Evolutionary conservation across 1,284 basidiomycete species (phyloP).

Genomic region (Pholiota adiposa): DNA sequence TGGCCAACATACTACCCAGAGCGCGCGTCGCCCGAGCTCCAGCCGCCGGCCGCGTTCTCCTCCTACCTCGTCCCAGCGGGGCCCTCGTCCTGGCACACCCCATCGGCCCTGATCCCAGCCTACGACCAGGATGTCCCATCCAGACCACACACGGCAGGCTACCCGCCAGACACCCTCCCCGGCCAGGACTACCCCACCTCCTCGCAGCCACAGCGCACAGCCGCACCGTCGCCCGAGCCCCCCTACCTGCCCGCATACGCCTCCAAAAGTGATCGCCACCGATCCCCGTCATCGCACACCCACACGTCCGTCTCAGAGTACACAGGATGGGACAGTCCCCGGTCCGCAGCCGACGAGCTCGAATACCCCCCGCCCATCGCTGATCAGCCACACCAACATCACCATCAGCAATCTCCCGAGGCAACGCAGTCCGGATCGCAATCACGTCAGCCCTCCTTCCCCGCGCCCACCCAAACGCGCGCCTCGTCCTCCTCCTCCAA

Average conservation of each 20-base stretch:
- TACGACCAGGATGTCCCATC: conserved; percentile 5
- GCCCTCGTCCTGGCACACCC: conserved; percentile 1
- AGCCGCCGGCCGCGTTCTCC: conserved; percentile 4
- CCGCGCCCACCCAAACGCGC: conserved; percentile 14
- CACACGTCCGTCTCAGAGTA: conserved; percentile 21
- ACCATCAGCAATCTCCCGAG: too few species aligned
- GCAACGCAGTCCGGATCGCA: too few species aligned
- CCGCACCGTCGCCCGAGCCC: conserved; percentile 6
- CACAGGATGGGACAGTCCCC: conserved; percentile 18
- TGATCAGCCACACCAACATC: too few species aligned
- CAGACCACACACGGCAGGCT: conserved; percentile 1
- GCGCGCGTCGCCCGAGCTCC: conserved; percentile 1
- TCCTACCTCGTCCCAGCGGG: conserved; percentile 7
- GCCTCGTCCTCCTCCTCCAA: conserved; percentile 16
- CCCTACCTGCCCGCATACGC: conserved; percentile 6
- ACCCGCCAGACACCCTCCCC: conserved; percentile 5
- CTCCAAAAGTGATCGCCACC: conserved; percentile 16
- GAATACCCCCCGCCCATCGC: background rate
- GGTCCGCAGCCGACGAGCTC: background rate
- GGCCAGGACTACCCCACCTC: conserved; percentile 15
- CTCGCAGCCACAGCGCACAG: conserved; percentile 11
- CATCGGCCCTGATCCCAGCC: background rate
- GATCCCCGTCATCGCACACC: conserved; percentile 20
- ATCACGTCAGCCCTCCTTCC: background rate
- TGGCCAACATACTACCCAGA: conserved; percentile 20